A percentile compares a stretch with the other conserved stretches of the same genome.
These are phyloP conservation scores for Hamamelis virginiana DNA, from an alignment of 164 flowering plant genomes.

Conservation along the genomic window DNA sequence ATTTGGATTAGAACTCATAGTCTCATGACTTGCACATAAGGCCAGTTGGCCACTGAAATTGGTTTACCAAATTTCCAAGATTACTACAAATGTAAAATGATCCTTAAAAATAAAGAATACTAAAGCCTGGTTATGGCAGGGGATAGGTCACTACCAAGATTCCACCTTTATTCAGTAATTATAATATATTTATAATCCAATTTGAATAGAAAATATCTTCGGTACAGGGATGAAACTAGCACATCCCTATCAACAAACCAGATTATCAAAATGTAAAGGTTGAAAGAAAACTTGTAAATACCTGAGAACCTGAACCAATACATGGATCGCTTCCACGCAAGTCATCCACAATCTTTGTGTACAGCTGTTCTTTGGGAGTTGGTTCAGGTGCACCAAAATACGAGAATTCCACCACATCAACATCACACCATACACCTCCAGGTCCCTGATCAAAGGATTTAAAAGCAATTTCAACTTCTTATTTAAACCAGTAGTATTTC, in stretches of 20 bases:
- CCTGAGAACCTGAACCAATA: slow-evolving; percentile 87
- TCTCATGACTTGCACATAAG: too few species aligned
- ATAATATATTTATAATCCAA: not conserved
- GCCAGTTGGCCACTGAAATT: too few species aligned
- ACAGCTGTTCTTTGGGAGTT: slow-evolving; percentile 65
- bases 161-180: too few species aligned
- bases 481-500: not conserved
- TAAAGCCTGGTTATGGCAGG: too few species aligned
- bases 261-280: not conserved
- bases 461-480: not conserved
- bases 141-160: too few species aligned
- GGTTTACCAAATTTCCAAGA: too few species aligned
- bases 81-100: too few species aligned
- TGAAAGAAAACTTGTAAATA: slow-evolving; percentile 14
- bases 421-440: slow-evolving; percentile 85
- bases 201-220: not conserved
- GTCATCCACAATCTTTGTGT: slow-evolving; percentile 71
- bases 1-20: too few species aligned
- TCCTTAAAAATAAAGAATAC: too few species aligned
- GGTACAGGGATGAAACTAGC: not conserved
- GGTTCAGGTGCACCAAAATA: slow-evolving; percentile 77
- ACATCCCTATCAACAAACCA: not conserved
- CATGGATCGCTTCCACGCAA: slow-evolving; percentile 67
- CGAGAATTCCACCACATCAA: slow-evolving; percentile 76
- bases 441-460: slow-evolving; percentile 52